Conservation (phyloP, 441 rosid species). For the Francoa sonchifolia region DNA sequence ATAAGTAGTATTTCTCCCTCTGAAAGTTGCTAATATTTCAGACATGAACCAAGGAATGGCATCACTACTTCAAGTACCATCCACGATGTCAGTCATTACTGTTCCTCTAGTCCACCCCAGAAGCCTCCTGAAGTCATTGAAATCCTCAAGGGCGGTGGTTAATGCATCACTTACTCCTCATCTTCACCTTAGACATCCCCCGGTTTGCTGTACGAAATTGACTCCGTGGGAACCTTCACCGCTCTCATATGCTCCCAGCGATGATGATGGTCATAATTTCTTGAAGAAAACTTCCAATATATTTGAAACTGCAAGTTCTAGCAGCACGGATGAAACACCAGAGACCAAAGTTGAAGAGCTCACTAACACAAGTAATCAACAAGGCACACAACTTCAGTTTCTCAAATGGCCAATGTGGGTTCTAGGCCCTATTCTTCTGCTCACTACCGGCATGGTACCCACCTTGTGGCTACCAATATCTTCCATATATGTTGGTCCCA, state of each 20-base stretch:
- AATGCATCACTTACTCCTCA: slow-evolving; percentile 10
- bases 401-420: slow-evolving; percentile 90
- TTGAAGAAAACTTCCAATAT: slow-evolving; percentile 34
- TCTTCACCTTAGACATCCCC: slow-evolving; percentile 13
- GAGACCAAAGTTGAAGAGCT: slow-evolving; percentile 14
- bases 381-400: slow-evolving; percentile 27
- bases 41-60: slow-evolving; percentile 44
- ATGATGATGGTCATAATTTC: slow-evolving; percentile 28
- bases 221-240: slow-evolving; percentile 65
- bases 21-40: too few relatives aligned
- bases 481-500: slow-evolving; percentile 70
- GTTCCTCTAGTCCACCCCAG: slow-evolving; percentile 16
- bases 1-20: too few relatives aligned
- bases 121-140: slow-evolving; percentile 20
- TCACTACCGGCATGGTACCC: slow-evolving; percentile 80
- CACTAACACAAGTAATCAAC: slow-evolving; percentile 14
- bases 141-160: slow-evolving; percentile 7
- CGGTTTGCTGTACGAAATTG: slow-evolving; percentile 37
- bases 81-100: slow-evolving; percentile 14
- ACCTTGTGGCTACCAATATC: slow-evolving; percentile 80
- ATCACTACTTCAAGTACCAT: slow-evolving; percentile 25
- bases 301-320: slow-evolving; percentile 41
- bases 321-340: slow-evolving; percentile 23
- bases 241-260: slow-evolving; percentile 28
- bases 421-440: slow-evolving; percentile 70